Evolutionary conservation across 73 alveolate genomes (phyloP).

Genomic region (Diophrys appendiculata): DNA sequence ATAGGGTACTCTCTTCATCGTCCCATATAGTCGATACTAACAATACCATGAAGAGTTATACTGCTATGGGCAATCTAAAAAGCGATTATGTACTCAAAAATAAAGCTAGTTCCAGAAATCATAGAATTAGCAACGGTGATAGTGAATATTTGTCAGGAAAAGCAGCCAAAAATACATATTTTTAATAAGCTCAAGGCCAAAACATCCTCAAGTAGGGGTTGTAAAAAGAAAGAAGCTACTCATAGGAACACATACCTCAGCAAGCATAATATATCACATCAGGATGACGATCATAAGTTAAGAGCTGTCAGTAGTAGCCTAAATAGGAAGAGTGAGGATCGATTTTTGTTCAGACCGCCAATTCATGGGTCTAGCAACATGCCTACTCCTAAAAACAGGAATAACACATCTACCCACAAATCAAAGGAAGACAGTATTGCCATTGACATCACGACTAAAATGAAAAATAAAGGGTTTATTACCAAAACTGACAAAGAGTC

Average conservation of each 20-base stretch:
- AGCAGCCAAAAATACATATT: too few relatives aligned
- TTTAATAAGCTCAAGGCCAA: too few relatives aligned
- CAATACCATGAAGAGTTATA: too few relatives aligned
- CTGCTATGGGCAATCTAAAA: too few relatives aligned
- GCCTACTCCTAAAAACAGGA: conserved; percentile 3
- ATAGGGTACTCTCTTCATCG: too few relatives aligned
- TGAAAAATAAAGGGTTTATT: conserved; percentile 6
- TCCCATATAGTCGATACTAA: too few relatives aligned
- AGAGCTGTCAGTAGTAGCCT: conserved; percentile 19
- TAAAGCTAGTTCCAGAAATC: too few relatives aligned
- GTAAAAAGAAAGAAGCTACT: conserved; percentile 7
- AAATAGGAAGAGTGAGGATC: conserved; percentile 14
- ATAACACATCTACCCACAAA: neutral
- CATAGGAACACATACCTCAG: neutral
- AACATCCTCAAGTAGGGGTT: too few relatives aligned
- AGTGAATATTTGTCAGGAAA: too few relatives aligned
- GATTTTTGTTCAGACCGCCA: conserved; percentile 19
- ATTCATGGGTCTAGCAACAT: neutral
- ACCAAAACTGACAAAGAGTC: neutral
- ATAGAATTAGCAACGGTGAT: too few relatives aligned
- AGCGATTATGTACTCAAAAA: too few relatives aligned
- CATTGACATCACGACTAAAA: conserved; percentile 8
- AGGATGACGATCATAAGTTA: neutral
- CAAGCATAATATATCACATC: conserved; percentile 2
- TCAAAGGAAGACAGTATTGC: conserved; percentile 2